Conservation (phyloP, 2,329 filamentous ascomycete genomes). For the Daldinia eschscholtzii region DNA sequence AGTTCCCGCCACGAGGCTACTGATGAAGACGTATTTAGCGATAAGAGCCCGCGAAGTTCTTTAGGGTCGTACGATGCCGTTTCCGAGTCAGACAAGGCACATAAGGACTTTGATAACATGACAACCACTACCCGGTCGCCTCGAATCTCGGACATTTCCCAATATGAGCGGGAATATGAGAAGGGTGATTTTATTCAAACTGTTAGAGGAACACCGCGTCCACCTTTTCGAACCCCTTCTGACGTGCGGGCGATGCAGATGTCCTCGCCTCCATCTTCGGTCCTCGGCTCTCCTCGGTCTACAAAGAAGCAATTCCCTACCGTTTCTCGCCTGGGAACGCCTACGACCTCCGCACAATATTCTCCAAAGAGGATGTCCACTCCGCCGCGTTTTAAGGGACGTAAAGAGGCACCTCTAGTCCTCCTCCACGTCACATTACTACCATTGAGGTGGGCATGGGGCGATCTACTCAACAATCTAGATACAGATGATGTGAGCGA, state of each 20-base stretch:
- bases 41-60: constrained; percentile 68
- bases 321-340: constrained; percentile 70
- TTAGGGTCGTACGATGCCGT: constrained; percentile 62
- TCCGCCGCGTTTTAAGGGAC: constrained; percentile 68
- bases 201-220: constrained; percentile 70
- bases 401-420: constrained; percentile 75
- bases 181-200: constrained; percentile 65
- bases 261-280: constrained; percentile 72
- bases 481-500: constrained; percentile 52
- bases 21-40: constrained; percentile 71
- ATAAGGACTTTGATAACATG: constrained; percentile 50
- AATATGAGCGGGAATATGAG: constrained; percentile 59
- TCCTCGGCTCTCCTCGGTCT: constrained; percentile 66
- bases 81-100: constrained; percentile 50
- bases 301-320: constrained; percentile 64
- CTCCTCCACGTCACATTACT: constrained; percentile 82
- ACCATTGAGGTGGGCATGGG: constrained; percentile 76
- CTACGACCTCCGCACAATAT: constrained; percentile 63
- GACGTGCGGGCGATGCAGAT: constrained; percentile 79
- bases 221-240: constrained; percentile 76
- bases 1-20: constrained; percentile 64
- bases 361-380: constrained; percentile 67
- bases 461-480: constrained; percentile 62
- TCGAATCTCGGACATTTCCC: constrained; percentile 65
- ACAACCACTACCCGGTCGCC: constrained; percentile 56